Base-by-base conservation (phyloP, 2,329 filamentous ascomycete genomes). In the Cadophora gregata region DNA sequence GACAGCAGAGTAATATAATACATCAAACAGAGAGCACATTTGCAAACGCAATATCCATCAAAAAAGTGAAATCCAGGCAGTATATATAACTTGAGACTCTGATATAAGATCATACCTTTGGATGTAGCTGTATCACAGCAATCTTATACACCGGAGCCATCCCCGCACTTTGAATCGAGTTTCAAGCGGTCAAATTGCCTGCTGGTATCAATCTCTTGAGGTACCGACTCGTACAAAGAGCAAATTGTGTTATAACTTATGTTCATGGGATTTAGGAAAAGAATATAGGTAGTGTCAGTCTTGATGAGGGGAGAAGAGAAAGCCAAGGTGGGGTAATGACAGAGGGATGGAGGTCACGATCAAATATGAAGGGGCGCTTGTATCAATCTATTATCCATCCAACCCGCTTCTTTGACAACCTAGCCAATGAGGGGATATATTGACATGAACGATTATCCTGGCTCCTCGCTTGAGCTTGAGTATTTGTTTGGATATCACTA, bases 91-190 rank as follows among this genome's bases (percentile, higher is more conserved):
- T n/a, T n/a, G n/a, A n/a, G n/a, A n/a, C n/a, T n/a, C 27, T 5
- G 8, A 58, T 9, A 47, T 25, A 63, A 25, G 33, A 27, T 63
- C 71, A 12, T 24, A 70, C 72, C 78, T 83, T 81, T 3, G 81
- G 79, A 60, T 80, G 74, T 31, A 83, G 77, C 72, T 84, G 82
- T 53, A 84, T 81, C 16, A 83, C 69, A n/a, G 81, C 81, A 56
- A 83, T 79, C 70, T 82, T 83, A 73, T 81, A 81, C 4, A 71
- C 70, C 5, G 80, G 72, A 14, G 72, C 70, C 71, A 45, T 45
- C 5, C 36, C 36, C 9, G n/a, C n/a, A n/a, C n/a, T n/a, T n/a
- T 9, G 33, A 36, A 36, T 5, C 31, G 10, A 33, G 31, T 33
- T 6, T 5, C 31, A 33, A 33, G 31, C n/a, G n/a, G n/a, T n/a